phyloP scores from a whole-genome alignment of 768 basidiomycete genomes.

The Mycena galopus region DNA sequence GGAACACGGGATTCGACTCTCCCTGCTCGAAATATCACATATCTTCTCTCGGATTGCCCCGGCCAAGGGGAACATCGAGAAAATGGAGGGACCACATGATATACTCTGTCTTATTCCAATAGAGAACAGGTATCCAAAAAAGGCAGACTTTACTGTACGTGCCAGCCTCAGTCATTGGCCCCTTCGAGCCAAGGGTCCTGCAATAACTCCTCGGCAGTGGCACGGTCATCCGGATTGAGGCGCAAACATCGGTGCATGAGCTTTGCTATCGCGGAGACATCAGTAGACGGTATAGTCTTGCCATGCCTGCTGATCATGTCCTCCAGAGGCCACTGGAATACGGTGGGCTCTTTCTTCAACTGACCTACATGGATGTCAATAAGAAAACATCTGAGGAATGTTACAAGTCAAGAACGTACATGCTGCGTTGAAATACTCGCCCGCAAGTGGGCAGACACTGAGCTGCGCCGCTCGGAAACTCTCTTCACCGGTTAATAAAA shows the following conservation, averaged over 20 bases:
- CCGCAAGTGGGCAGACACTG: slow-evolving; percentile 8
- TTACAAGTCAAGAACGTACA: not conserved
- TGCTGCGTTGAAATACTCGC: not conserved
- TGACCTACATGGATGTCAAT: slow-evolving; percentile 16
- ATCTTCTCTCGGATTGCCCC: no score
- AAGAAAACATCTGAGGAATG: not conserved
- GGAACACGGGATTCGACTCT: no score
- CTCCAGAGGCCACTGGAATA: slow-evolving; percentile 14
- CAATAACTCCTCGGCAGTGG: slow-evolving; percentile 33
- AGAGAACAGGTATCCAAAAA: no score
- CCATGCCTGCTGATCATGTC: not conserved
- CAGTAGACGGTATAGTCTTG: not conserved
- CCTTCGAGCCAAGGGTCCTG: slow-evolving; percentile 31
- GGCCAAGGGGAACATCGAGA: no score
- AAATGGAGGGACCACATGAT: no score
- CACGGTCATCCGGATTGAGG: slow-evolving; percentile 27
- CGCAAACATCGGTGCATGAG: slow-evolving; percentile 31
- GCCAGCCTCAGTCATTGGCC: no score
- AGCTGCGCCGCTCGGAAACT: slow-evolving; percentile 13
- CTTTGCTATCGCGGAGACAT: slow-evolving; percentile 1
- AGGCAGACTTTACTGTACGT: no score
- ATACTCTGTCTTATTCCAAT: no score
- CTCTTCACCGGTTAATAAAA: not conserved
- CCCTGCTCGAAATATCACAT: no score
- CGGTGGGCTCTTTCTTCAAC: slow-evolving; percentile 6